Base-by-base conservation (phyloP, 495 filamentous ascomycete genomes). In the Penicillium subrubescens region DNA sequence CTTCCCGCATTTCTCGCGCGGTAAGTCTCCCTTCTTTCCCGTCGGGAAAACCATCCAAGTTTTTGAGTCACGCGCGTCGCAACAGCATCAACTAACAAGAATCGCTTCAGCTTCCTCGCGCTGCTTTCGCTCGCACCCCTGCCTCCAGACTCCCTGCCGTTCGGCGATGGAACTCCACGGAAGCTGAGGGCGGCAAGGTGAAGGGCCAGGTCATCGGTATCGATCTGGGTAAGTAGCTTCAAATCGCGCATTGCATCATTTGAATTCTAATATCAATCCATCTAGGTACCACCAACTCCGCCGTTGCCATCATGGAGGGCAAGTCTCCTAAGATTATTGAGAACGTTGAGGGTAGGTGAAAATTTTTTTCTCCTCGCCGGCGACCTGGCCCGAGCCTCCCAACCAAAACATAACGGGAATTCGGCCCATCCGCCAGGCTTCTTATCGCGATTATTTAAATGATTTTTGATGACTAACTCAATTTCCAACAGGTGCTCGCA, bases 181-280 rank as follows among this genome's bases (percentile, higher is more conserved):
- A 91, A 67, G 88, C 85, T 72, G 90, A 86, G 67, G 91, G 94
- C 75, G 53, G 53, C 75, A 93, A 93, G 83, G 91, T 98, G 60
- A 92, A 95, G 84, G 96, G 96, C 73, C 82, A 89, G 76, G 95
- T 99, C 77, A 97, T 99, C 70, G 95, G 95, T 86, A 97, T 99
- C 79, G 95, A 99, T 87, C 84, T 99, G 73, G 95, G 95, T 94
- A 87, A 78, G 91, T 86, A 61, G 48, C 64, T 64, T 65, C 35
- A 39, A 54, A 17, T 27, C 33, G 46, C 10, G 31, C 34, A 54
- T 19, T 33, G 35, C 23, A 61, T 43, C 15, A 43, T 29, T 17
- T 19, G 0, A 17, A 17, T 43, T 39, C 69, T 65, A 62, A 69
- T 67, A 77, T 77, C 73, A 71, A 64, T 56, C 2, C 23, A 14